A percentile compares a stretch with the other conserved stretches of the same genome.
Conservation (phyloP, 345 rosid genomes). For the Schrenkiella parvula region DNA sequence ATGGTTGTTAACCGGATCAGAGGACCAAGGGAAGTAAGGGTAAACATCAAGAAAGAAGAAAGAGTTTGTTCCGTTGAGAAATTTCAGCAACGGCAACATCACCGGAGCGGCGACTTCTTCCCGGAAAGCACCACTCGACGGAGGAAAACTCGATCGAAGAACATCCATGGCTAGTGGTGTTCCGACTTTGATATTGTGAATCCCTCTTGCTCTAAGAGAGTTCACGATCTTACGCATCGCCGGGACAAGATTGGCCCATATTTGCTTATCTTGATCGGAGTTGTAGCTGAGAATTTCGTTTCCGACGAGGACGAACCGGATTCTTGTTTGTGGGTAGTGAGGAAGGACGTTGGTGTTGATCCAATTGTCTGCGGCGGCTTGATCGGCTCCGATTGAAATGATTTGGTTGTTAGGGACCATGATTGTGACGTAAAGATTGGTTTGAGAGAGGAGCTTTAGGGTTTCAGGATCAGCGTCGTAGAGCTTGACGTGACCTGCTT, state of each 20-base stretch:
- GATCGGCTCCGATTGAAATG: conserved; percentile 40
- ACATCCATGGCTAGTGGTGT: conserved; percentile 78
- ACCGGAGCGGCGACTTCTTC: conserved; percentile 45
- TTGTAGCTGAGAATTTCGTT: conserved; percentile 64
- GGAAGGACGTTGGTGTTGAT: conserved; percentile 44
- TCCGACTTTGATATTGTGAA: conserved; percentile 58
- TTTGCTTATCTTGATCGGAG: conserved; percentile 33
- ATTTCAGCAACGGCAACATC: conserved; percentile 53
- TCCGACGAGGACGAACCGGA: conserved; percentile 58
- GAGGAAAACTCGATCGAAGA: conserved; percentile 53
- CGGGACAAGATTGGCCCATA: conserved; percentile 56
- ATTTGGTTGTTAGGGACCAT: conserved; percentile 66
- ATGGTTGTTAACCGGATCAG: conserved; percentile 34
- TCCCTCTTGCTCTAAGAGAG: conserved; percentile 38
- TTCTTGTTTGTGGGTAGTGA: conserved; percentile 50
- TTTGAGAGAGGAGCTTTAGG: conserved; percentile 45
- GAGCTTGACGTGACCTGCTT: conserved; percentile 53
- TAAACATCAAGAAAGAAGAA: conserved; percentile 69
- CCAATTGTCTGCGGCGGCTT: conserved; percentile 47
- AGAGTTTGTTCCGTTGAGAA: conserved; percentile 62
- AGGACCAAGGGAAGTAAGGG: conserved; percentile 77
- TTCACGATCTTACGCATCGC: conserved; percentile 56
- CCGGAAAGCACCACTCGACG: conserved; percentile 58
- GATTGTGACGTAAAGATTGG: conserved; percentile 49
- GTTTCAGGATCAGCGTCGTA: conserved; percentile 57